These are phyloP conservation scores for Auricularia cornea DNA, from an alignment of 768 basidiomycete genomes.

Conservation along the genomic window DNA sequence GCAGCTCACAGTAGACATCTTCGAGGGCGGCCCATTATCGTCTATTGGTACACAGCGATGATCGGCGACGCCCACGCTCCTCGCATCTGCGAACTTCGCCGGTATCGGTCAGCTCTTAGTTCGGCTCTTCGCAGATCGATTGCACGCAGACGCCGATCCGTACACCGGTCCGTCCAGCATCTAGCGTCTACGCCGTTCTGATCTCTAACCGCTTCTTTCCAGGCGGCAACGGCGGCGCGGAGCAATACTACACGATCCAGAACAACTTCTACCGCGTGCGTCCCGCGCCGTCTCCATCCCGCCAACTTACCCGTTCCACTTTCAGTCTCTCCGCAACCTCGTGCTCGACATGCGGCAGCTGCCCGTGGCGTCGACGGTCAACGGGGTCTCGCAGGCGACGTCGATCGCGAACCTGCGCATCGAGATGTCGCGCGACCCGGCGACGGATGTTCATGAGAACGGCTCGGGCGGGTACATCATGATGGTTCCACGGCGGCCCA, in stretches of 20 bases:
- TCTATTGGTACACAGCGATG: slow-evolving; percentile 18
- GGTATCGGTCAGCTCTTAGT: slow-evolving; percentile 26
- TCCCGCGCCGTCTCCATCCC: not conserved
- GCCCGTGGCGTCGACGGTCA: slow-evolving; percentile 6
- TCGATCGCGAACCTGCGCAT: slow-evolving; percentile 66
- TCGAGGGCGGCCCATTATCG: slow-evolving; percentile 20
- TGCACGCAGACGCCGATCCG: not conserved
- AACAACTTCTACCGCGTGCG: slow-evolving; percentile 10
- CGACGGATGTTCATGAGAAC: slow-evolving; percentile 7
- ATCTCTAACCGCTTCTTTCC: too few relatives aligned
- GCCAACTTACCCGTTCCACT: too few relatives aligned
- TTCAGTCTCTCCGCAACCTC: slow-evolving; percentile 12
- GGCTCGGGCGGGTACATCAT: slow-evolving; percentile 17
- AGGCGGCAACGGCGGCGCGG: too few relatives aligned
- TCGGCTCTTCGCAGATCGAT: slow-evolving; percentile 2
- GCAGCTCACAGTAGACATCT: too few relatives aligned
- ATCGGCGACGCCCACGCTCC: slow-evolving; percentile 26
- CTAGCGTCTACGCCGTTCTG: not conserved
- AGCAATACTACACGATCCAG: slow-evolving; percentile 9
- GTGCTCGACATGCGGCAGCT: slow-evolving; percentile 11
- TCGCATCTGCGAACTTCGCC: slow-evolving; percentile 22
- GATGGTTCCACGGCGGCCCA: slow-evolving; percentile 8
- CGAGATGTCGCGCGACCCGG: slow-evolving; percentile 13
- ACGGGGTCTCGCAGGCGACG: slow-evolving; percentile 16
- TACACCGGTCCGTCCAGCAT: not conserved